Evolutionary conservation across 1,284 basidiomycete species (phyloP).

Genomic region (Tilletia caries): DNA sequence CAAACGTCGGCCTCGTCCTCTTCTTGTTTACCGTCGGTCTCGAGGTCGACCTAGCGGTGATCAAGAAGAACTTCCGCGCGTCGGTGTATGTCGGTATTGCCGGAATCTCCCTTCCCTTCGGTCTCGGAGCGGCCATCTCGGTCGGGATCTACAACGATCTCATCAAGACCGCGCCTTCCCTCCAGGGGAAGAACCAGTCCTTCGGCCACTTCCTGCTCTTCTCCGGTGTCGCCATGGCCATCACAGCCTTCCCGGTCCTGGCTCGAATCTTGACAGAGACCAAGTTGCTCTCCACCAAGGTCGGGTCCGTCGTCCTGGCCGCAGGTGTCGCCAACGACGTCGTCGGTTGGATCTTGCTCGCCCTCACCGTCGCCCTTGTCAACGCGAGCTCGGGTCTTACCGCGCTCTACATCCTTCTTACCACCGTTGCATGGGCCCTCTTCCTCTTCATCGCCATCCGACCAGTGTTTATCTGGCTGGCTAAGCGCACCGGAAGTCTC

Average conservation of each 20-base stretch:
- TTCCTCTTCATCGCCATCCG: conserved; percentile 73
- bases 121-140: conserved; percentile 75
- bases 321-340: conserved; percentile 86
- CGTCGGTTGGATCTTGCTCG: conserved; percentile 66
- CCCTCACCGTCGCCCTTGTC: conserved; percentile 82
- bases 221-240: conserved; percentile 82
- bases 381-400: conserved; percentile 71
- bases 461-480: conserved; percentile 67
- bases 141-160: conserved; percentile 77
- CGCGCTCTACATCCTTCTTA: conserved; percentile 76
- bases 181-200: conserved; percentile 57
- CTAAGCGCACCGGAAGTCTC: conserved; percentile 72
- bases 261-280: conserved; percentile 65
- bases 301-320: conserved; percentile 86
- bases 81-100: conserved; percentile 59
- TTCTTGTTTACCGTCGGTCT: conserved; percentile 81
- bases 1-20: conserved; percentile 71
- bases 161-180: conserved; percentile 59
- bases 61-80: conserved; percentile 58
- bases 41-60: conserved; percentile 76
- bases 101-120: conserved; percentile 76
- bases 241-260: conserved; percentile 79
- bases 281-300: conserved; percentile 79
- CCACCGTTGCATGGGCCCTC: conserved; percentile 75
- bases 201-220: conserved; percentile 91